These are phyloP conservation scores for Coniochaeta hoffmannii DNA, from an alignment of 2,329 filamentous ascomycete genomes.

Conservation along the genomic window DNA sequence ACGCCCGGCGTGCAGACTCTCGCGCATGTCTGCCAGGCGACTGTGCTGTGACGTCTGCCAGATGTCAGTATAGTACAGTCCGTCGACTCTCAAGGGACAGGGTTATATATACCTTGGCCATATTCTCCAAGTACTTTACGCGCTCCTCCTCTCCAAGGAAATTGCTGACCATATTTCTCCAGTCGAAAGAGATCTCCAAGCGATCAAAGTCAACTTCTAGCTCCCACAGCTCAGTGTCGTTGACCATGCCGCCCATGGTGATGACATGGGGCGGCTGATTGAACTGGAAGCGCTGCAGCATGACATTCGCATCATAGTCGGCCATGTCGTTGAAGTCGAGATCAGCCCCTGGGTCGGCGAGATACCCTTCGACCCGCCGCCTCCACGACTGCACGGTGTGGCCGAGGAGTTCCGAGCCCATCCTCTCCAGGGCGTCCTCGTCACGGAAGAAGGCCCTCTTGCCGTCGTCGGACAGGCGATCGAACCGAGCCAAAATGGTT, in stretches of 20 bases:
- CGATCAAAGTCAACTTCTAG: background rate
- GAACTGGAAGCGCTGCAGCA: background rate
- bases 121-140: background rate
- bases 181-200: background rate
- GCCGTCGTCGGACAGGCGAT: background rate
- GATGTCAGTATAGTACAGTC: background rate
- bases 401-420: background rate
- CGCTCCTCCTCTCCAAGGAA: background rate
- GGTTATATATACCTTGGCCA: background rate
- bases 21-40: background rate
- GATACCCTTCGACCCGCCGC: background rate
- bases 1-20: background rate
- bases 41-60: background rate
- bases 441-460: background rate
- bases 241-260: background rate
- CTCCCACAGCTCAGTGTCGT: background rate
- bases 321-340: background rate
- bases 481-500: background rate
- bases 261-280: background rate
- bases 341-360: background rate
- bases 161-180: background rate
- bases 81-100: background rate
- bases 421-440: background rate
- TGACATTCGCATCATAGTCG: background rate
- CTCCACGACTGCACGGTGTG: background rate